Conservation (phyloP, 768 basidiomycete species). For the Rhodocollybia butyracea region DNA sequence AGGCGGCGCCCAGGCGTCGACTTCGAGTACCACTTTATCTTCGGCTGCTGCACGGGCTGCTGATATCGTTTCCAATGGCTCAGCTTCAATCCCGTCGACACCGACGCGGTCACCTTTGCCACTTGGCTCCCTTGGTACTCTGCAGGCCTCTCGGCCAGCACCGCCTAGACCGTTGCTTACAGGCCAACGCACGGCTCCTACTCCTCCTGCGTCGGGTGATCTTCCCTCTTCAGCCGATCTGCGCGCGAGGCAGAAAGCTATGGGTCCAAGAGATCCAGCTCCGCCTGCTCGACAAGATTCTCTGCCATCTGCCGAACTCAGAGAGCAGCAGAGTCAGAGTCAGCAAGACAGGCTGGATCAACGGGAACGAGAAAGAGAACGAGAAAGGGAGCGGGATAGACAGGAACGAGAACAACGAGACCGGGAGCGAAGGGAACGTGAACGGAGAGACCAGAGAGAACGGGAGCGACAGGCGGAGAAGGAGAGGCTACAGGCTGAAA, state of each 20-base stretch:
- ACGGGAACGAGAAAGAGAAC: constrained; percentile 18
- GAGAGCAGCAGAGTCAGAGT: constrained; percentile 15
- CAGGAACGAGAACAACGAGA: constrained; percentile 37
- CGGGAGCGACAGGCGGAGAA: constrained; percentile 9
- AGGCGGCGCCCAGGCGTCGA: constrained; percentile 58
- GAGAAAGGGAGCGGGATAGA: constrained; percentile 22
- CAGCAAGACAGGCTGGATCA: constrained; percentile 30
- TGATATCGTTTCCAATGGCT: constrained; percentile 53
- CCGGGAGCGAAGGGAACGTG: constrained; percentile 24
- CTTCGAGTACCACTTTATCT: constrained; percentile 34
- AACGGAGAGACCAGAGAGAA: constrained; percentile 21
- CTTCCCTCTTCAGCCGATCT: constrained; percentile 61
- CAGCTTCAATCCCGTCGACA: too few relatives aligned
- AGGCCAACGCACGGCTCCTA: constrained; percentile 51
- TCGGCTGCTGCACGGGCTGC: constrained; percentile 56
- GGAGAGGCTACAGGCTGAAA: neutral
- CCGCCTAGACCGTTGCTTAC: constrained; percentile 66
- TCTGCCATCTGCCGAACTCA: constrained; percentile 22
- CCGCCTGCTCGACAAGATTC: constrained; percentile 53
- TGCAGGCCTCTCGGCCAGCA: constrained; percentile 61
- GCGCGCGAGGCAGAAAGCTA: constrained; percentile 59
- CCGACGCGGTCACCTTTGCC: constrained; percentile 10
- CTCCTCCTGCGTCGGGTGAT: constrained; percentile 28
- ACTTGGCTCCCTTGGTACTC: constrained; percentile 21
- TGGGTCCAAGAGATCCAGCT: constrained; percentile 36